These are phyloP conservation scores for Tetradesmus obliquus DNA, from an alignment of 139 green algal species.

Conservation along the genomic window DNA sequence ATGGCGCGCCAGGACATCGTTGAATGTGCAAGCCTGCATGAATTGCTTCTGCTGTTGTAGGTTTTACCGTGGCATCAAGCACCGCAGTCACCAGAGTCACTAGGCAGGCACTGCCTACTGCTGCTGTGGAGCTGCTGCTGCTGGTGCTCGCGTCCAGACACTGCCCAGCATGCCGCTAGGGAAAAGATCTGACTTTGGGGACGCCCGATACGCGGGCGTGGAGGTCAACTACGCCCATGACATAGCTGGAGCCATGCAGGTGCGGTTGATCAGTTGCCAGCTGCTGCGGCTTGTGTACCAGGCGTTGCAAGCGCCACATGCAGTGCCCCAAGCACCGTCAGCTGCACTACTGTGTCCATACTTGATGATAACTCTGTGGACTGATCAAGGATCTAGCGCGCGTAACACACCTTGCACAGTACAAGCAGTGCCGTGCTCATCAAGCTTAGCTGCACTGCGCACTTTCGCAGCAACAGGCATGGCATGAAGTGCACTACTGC, in stretches of 20 bases:
- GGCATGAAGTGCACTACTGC: not conserved
- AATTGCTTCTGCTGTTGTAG: too few relatives aligned
- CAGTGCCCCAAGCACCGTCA: not conserved
- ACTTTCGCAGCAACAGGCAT: not conserved
- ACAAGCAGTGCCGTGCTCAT: too few relatives aligned
- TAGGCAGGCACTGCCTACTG: not conserved
- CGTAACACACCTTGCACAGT: too few relatives aligned
- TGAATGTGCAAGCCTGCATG: too few relatives aligned
- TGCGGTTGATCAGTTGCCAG: constrained; percentile 42
- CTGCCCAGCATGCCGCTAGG: constrained; percentile 87
- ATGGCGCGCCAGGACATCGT: too few relatives aligned
- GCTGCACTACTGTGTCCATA: not conserved
- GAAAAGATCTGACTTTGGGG: constrained; percentile 85
- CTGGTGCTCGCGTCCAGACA: not conserved
- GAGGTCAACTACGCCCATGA: constrained; percentile 72
- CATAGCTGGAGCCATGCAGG: constrained; percentile 73
- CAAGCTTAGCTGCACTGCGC: not conserved
- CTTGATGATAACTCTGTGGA: not conserved
- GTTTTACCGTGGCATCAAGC: not conserved
- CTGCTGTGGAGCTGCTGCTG: not conserved
- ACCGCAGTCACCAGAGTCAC: not conserved
- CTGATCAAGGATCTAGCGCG: not conserved
- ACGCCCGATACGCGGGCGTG: constrained; percentile 88
- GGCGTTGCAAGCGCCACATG: not conserved
- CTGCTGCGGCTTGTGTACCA: not conserved